Conservation (phyloP, 2,329 filamentous ascomycete genomes). For the Paecilomyces niveus region DNA sequence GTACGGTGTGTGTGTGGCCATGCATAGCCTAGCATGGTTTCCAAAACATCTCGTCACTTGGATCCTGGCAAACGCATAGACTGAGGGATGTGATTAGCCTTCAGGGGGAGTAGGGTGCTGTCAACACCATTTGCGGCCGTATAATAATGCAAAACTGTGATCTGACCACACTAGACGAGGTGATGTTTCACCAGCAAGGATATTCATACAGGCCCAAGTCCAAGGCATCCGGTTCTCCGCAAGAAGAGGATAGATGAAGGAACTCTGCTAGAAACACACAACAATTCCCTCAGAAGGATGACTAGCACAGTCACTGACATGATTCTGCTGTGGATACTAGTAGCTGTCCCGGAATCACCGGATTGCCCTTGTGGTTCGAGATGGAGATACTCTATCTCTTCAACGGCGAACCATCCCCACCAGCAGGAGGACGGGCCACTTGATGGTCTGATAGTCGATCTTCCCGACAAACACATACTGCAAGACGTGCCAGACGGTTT, state of each 20-base stretch:
- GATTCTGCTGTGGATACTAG: not conserved
- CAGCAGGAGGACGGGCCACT: slow-evolving; percentile 6
- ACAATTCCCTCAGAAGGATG: not conserved
- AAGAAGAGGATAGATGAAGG: not conserved
- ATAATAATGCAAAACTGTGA: not conserved
- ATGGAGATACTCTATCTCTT: not conserved
- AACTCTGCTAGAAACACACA: not conserved
- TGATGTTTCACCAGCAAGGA: not conserved
- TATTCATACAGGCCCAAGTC: not conserved
- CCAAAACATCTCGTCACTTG: too few species aligned
- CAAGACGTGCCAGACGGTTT: slow-evolving; percentile 1
- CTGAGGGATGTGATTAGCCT: not conserved
- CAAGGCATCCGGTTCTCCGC: not conserved
- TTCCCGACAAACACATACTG: slow-evolving; percentile 4
- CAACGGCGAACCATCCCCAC: slow-evolving; percentile 1
- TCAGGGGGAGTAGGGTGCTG: too few species aligned
- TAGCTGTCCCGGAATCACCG: not conserved
- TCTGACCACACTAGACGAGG: not conserved
- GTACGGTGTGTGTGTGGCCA: too few species aligned
- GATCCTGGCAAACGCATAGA: not conserved
- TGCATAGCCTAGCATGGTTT: too few species aligned
- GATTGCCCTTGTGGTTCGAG: not conserved
- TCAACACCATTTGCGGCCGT: too few species aligned
- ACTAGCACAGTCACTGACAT: not conserved
- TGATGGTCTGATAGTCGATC: slow-evolving; percentile 6